A percentile compares a stretch with the other conserved stretches of the same genome.
These are phyloP conservation scores for Solanum bulbocastanum DNA, from an alignment of 257 asterid species.

Conservation along the genomic window DNA sequence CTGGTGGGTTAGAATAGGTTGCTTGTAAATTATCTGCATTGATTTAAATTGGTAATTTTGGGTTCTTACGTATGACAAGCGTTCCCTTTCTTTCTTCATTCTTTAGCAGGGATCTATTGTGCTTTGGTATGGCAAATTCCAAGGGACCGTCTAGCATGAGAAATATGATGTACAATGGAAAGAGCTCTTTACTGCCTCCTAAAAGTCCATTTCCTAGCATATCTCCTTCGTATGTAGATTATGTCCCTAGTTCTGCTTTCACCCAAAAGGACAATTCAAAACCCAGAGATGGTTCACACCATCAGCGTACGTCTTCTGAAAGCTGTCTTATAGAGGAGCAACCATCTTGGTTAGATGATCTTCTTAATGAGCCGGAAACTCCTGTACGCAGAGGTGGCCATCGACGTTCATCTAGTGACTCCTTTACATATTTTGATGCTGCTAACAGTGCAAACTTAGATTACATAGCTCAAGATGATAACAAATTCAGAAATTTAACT, in stretches of 20 bases:
- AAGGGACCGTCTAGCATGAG: constrained; percentile 66
- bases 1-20: not conserved
- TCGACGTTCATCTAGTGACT: constrained; percentile 46
- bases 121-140: constrained; percentile 54
- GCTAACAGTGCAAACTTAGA: not conserved
- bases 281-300: constrained; percentile 30
- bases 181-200: constrained; percentile 73
- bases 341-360: constrained; percentile 54
- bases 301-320: constrained; percentile 38
- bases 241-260: constrained; percentile 41
- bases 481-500: constrained; percentile 26
- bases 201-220: constrained; percentile 79
- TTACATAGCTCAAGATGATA: constrained; percentile 42
- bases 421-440: constrained; percentile 24
- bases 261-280: constrained; percentile 32
- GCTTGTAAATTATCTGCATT: not conserved
- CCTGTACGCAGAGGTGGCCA: constrained; percentile 36
- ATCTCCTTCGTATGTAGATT: constrained; percentile 55
- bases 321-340: constrained; percentile 35
- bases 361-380: constrained; percentile 44
- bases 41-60: not conserved
- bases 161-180: constrained; percentile 57
- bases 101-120: constrained; percentile 32
- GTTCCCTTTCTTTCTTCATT: not conserved
- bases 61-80: not conserved